Conservation (phyloP, 108 stramenopile species). For the Nitzschia inconspicua region DNA sequence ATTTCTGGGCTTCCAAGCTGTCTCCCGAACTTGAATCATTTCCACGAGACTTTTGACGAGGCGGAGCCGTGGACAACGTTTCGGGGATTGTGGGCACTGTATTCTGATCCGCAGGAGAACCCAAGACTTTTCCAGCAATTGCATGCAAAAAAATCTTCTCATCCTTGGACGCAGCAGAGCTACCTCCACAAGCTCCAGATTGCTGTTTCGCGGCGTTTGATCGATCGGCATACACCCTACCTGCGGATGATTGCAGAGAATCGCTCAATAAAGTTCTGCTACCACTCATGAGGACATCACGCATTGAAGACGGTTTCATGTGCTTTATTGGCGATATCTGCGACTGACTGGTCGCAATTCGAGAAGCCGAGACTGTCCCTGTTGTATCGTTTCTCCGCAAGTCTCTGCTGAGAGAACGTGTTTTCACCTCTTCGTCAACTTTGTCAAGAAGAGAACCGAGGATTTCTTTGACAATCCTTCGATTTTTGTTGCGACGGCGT, state of each 20-base stretch:
- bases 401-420: constrained; percentile 14
- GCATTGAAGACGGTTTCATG: background rate
- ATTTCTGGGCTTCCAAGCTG: constrained; percentile 15
- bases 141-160: no score
- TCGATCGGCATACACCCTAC: constrained; percentile 4
- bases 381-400: background rate
- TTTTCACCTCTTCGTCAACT: constrained; percentile 49
- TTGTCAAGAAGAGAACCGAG: constrained; percentile 51
- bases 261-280: background rate
- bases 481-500: constrained; percentile 20
- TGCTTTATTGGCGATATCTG: no score
- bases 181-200: no score
- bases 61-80: constrained; percentile 47
- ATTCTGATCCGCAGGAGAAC: constrained; percentile 46
- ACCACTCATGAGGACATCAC: constrained; percentile 4
- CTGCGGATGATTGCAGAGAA: background rate
- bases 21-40: constrained; percentile 27
- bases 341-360: background rate
- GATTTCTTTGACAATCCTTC: constrained; percentile 58
- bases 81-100: constrained; percentile 58
- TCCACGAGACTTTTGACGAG: constrained; percentile 12
- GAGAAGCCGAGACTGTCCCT: background rate
- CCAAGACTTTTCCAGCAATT: constrained; percentile 26
- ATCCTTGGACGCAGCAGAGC: no score
- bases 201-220: background rate